Evolutionary conservation across 2,329 filamentous ascomycete genomes (phyloP).

Genomic region (Claviceps citrina): DNA sequence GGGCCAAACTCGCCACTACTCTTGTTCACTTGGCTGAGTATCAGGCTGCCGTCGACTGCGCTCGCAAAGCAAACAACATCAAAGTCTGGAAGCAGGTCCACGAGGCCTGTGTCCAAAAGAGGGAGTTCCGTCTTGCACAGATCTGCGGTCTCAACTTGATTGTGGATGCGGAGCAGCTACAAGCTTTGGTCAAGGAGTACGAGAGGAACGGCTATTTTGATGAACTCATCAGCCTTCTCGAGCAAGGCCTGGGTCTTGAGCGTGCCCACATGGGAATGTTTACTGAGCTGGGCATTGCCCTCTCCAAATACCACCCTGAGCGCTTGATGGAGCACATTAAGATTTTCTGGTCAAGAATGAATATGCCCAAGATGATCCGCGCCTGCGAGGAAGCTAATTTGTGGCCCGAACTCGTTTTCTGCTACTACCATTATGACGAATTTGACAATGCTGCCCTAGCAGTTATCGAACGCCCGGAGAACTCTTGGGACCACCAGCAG

Average conservation of each 20-base stretch:
- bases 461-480: conserved; percentile 93
- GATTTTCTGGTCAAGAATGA: conserved; percentile 95
- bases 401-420: conserved; percentile 95
- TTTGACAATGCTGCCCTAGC: conserved; percentile 93
- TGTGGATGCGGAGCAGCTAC: conserved; percentile 88
- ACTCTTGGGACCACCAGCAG: conserved; percentile 97
- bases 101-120: conserved; percentile 88
- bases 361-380: conserved; percentile 91
- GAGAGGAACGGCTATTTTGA: conserved; percentile 97
- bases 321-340: conserved; percentile 97
- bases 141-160: conserved; percentile 98
- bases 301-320: conserved; percentile 90
- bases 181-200: conserved; percentile 88
- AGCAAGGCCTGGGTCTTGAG: conserved; percentile 88
- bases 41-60: conserved; percentile 92
- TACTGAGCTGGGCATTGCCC: conserved; percentile 77
- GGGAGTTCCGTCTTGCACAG: conserved; percentile 95
- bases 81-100: conserved; percentile 99
- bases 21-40: conserved; percentile 95
- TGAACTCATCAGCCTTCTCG: conserved; percentile 84
- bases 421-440: conserved; percentile 97
- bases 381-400: conserved; percentile 88
- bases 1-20: conserved; percentile 95
- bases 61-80: conserved; percentile 96
- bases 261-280: conserved; percentile 95